These are phyloP conservation scores for Candida germanica DNA, from an alignment of 805 yeast genomes.

Conservation along the genomic window DNA sequence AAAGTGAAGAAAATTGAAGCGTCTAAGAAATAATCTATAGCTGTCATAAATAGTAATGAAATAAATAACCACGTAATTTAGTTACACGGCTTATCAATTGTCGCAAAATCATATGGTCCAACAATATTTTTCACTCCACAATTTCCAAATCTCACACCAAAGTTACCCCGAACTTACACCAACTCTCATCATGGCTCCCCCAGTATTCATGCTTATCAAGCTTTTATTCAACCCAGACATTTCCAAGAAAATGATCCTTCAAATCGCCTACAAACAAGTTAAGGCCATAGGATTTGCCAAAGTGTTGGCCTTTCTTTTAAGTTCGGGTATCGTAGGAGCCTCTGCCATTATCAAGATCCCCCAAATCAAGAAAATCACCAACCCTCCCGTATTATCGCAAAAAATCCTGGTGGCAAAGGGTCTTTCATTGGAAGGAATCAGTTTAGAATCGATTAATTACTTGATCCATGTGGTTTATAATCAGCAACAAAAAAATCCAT, in stretches of 20 bases:
- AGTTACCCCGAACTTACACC: no score
- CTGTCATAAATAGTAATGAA: no score
- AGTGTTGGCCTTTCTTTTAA: slow-evolving; percentile 29
- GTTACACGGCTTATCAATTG: no score
- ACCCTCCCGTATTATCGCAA: slow-evolving; percentile 22
- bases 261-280: slow-evolving; percentile 33
- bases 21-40: slow-evolving; percentile 9
- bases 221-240: slow-evolving; percentile 39
- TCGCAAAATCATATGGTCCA: slow-evolving; percentile 10
- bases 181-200: slow-evolving; percentile 24
- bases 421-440: slow-evolving; percentile 32
- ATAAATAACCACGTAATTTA: no score
- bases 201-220: slow-evolving; percentile 26
- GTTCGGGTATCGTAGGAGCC: slow-evolving; percentile 34
- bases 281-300: slow-evolving; percentile 33
- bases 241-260: slow-evolving; percentile 35
- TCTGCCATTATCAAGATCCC: slow-evolving; percentile 40
- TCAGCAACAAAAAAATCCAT: slow-evolving; percentile 29
- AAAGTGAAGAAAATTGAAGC: slow-evolving; percentile 48
- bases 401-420: slow-evolving; percentile 34
- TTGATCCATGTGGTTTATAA: slow-evolving; percentile 40
- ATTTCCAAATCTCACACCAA: not conserved
- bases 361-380: slow-evolving; percentile 35
- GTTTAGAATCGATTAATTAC: slow-evolving; percentile 35
- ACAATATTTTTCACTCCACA: no score